Conservation (phyloP, 768 basidiomycete species). For the Phylloporus rhodoxanthus region DNA sequence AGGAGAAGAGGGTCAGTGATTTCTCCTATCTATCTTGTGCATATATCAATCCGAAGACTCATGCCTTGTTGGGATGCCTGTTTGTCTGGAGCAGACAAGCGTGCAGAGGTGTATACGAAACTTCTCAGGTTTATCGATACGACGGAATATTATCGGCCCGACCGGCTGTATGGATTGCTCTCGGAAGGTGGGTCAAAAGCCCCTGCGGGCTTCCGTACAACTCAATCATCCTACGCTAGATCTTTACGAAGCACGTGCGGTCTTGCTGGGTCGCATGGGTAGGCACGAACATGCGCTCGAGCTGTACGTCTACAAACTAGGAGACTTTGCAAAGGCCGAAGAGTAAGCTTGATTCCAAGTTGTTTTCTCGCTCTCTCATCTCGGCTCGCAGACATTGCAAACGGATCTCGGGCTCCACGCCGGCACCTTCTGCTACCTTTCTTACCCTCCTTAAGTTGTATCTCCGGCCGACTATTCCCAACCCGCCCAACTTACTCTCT, state of each 20-base stretch:
- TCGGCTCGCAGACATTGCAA: constrained; percentile 75
- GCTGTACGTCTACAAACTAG: constrained; percentile 84
- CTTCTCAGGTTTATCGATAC: constrained; percentile 72
- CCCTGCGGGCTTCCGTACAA: not conserved
- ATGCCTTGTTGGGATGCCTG: constrained; percentile 25
- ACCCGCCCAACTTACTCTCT: constrained; percentile 51
- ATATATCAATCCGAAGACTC: not conserved
- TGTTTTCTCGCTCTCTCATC: not conserved
- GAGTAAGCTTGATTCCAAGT: constrained; percentile 46
- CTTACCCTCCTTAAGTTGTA: constrained; percentile 83
- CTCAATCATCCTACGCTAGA: constrained; percentile 39
- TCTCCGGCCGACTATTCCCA: constrained; percentile 60
- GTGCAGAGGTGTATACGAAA: constrained; percentile 53
- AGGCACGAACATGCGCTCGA: constrained; percentile 94
- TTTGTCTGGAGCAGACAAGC: constrained; percentile 35
- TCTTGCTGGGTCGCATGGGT: constrained; percentile 82
- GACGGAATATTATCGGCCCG: constrained; percentile 65
- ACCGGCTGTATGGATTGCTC: constrained; percentile 77
- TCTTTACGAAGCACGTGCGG: constrained; percentile 85
- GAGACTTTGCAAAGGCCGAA: constrained; percentile 78
- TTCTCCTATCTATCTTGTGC: not conserved
- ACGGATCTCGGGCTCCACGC: constrained; percentile 57
- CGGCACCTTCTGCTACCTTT: constrained; percentile 63
- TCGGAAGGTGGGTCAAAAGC: constrained; percentile 57
- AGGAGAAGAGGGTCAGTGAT: constrained; percentile 49